Percentiles rank a stretch among this genome's conserved stretches.
phyloP scores from a whole-genome alignment of 2,329 filamentous ascomycete genomes.

The Talaromyces sp. region DNA sequence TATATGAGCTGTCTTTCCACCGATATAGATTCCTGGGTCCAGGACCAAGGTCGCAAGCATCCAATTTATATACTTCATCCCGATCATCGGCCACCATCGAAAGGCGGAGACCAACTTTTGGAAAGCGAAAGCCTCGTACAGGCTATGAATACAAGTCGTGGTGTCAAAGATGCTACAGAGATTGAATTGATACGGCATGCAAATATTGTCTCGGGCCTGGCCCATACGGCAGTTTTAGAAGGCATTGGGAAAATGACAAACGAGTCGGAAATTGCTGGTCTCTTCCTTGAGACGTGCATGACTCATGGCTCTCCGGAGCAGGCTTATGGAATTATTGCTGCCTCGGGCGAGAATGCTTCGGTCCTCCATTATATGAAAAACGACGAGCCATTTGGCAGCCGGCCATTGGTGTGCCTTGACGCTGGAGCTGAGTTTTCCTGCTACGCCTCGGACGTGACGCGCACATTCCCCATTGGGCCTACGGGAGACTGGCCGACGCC shows the following conservation, averaged over 20 bases:
- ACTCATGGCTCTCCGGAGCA: conserved; percentile 72
- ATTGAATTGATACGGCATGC: conserved; percentile 67
- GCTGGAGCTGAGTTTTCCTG: conserved; percentile 72
- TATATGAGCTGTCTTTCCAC: conserved; percentile 47
- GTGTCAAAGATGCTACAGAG: conserved; percentile 70
- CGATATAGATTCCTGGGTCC: conserved; percentile 44
- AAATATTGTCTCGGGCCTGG: conserved; percentile 63
- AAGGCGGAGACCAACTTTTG: conserved; percentile 17
- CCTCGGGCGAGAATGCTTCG: conserved; percentile 71
- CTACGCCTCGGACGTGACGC: conserved; percentile 71
- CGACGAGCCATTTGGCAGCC: conserved; percentile 61
- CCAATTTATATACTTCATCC: conserved; percentile 34
- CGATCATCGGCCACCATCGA: conserved; percentile 25
- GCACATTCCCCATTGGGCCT: conserved; percentile 69
- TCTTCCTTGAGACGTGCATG: conserved; percentile 73
- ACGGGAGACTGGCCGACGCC: conserved; percentile 55
- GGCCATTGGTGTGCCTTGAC: conserved; percentile 77
- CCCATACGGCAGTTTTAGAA: conserved; percentile 59
- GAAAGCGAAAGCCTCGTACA: conserved; percentile 26
- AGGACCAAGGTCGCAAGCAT: conserved; percentile 17
- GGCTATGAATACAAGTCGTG: conserved; percentile 64
- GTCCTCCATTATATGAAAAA: conserved; percentile 87
- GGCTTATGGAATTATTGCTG: conserved; percentile 83
- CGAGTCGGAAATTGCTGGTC: conserved; percentile 76
- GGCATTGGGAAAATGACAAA: conserved; percentile 61